Base-by-base conservation (phyloP, 2,329 filamentous ascomycete genomes). In the Rutstroemia sydowiana region DNA sequence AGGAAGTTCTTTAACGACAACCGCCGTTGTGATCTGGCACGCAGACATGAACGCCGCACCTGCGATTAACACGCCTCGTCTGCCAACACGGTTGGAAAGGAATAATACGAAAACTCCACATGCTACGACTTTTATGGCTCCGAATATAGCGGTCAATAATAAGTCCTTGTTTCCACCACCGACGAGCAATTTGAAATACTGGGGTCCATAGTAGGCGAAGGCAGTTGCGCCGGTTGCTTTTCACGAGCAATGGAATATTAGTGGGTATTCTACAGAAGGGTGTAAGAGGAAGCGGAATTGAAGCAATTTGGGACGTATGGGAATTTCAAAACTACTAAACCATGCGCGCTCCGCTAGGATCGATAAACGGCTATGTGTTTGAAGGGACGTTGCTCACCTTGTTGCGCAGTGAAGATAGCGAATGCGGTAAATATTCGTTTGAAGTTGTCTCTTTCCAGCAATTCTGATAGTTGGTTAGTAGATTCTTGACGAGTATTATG, bases 101-200 rank as follows among this genome's bases (percentile, higher is more conserved):
- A 75, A 73, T n/a, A 77, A 54, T n/a, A 79, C 72, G 48, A 79
- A 79, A 16, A 70, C 51, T 0, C 70, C 65, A 51, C 75, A 78
- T 10, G 73, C 72, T 0, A 74, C 65, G 21, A 77, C 72, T 61
- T 78, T 78, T 53, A 75, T 71, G 7, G 76, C 63, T 2, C 75
- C 75, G 40, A 78, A 78, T 63, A 77, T 75, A 9, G 74, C 75
- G 1, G 73, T 77, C 47, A 78, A 69, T 7, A 77, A 66, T 36
- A 75, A 71, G 28, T 68, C 65, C n/a, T 71, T 66, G 39, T 70
- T 63, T 4, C 73, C 74, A 11, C 73, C 73, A 3, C 75, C 74
- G 9, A 77, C 72, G 9, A 58, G 50, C 3, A 73, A 68, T 13
- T 66, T 65, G 63, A 78, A 78, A 37, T 78, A 73, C 58, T 78